Base-by-base conservation (phyloP, 805 yeast species). In the Schwanniomyces vanrijiae region DNA sequence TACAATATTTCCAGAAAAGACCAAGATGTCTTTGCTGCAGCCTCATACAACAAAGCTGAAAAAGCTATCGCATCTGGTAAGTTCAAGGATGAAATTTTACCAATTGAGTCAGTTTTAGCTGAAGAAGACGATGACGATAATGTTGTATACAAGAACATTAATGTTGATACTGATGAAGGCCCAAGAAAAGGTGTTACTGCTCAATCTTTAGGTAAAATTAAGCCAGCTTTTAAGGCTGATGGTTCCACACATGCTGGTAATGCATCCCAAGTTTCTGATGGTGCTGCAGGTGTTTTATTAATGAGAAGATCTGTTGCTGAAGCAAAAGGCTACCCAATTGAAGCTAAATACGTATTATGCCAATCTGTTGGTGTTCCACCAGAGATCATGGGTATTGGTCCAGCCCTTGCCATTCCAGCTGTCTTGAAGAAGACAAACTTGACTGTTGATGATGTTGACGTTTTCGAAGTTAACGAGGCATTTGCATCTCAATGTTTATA, bases 371-470 rank as follows among this genome's bases (percentile, higher is more conserved):
- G 99, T 58, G 97, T 91, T 40, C 96, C 97, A 46, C 97, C 97
- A 19, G 96, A 90, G 70, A 82, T 91, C 51, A 92, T 92, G 99
- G 99, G 98, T 49, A 83, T 92, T 59, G 99, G 98, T 38, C 99
- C 99, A 48, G 97, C 96, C 22, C 82, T 80, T 59, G 99, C 98
- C 49, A 91, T 92, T 59, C 98, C 99, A 51, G 80, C 79, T 46
- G 84, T 89, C 16, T 78, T 92, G 55, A 74, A 78, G 65, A 81
- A 81, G 61, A 57, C 74, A 45, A 84, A 85, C 31, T 65, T 91
- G 50, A 69, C 76, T 5, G 75, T 80, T 24, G 77, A 78, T 41
- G 96, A 90, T 57, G 71, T 92, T 46, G 77, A 81, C 42, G 78
- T 90, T 33, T 91, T 78, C 65, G 98, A 92, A 75, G 83, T 92